Conservation (phyloP, 2,329 filamentous ascomycete genomes). For the Hymenotorrendiella dingleyae region DNA sequence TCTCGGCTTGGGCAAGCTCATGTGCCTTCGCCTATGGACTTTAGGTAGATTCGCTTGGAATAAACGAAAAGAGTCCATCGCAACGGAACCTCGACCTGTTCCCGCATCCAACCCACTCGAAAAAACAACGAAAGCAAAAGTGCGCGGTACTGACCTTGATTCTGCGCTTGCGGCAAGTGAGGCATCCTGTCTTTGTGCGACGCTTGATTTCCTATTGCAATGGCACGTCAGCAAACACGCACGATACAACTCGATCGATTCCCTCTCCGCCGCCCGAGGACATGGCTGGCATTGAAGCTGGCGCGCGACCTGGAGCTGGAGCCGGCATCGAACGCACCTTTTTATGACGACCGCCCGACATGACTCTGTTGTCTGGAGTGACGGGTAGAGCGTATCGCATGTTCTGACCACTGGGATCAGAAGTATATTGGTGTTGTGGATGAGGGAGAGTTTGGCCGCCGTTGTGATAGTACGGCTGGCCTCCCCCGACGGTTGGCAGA, state of each 20-base stretch:
- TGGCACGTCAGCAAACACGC: conserved; percentile 22
- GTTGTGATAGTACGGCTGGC: conserved; percentile 42
- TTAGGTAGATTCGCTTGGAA: conserved; percentile 33
- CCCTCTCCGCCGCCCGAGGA: background rate
- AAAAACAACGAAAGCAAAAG: conserved; percentile 17
- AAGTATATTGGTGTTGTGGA: conserved; percentile 41
- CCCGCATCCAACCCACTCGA: conserved; percentile 17
- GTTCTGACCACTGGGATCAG: conserved; percentile 38
- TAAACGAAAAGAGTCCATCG: conserved; percentile 31
- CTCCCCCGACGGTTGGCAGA: conserved; percentile 45
- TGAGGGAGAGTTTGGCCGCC: conserved; percentile 34
- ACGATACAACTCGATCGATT: background rate
- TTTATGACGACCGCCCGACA: conserved; percentile 58
- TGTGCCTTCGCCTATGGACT: conserved; percentile 30
- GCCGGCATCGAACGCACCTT: conserved; percentile 28
- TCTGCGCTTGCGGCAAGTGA: conserved; percentile 58
- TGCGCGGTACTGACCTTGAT: conserved; percentile 58
- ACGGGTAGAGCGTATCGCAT: conserved; percentile 50
- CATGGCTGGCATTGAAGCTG: background rate
- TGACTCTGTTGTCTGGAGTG: conserved; percentile 44
- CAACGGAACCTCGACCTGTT: conserved; percentile 26
- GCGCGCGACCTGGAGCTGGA: conserved; percentile 1
- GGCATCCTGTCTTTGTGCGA: conserved; percentile 67
- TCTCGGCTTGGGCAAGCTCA: conserved; percentile 26
- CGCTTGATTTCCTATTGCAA: conserved; percentile 61